Evolutionary conservation across 805 yeast genomes (phyloP).

Genomic region (Jamesozyma lodderae): DNA sequence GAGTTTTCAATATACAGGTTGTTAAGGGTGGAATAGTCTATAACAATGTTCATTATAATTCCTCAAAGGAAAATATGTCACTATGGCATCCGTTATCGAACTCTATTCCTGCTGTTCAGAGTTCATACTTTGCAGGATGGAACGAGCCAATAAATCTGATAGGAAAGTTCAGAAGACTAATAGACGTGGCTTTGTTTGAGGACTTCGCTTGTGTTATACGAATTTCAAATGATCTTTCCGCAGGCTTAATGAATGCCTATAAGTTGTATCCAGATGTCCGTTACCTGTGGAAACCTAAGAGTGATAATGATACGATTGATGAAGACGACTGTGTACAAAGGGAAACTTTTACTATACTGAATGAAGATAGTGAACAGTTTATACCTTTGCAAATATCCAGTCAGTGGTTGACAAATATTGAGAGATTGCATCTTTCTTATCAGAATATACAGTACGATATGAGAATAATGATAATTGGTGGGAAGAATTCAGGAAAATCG

Average conservation of each 20-base stretch:
- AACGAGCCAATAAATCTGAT: constrained; percentile 14
- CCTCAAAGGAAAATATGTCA: constrained; percentile 13
- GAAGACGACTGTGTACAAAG: background rate
- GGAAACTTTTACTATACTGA: constrained; percentile 11
- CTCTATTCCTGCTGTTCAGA: constrained; percentile 22
- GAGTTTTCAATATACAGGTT: constrained; percentile 21
- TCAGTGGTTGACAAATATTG: constrained; percentile 19
- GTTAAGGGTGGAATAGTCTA: constrained; percentile 28
- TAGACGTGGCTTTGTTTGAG: constrained; percentile 8
- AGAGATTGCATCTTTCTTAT: constrained; percentile 17
- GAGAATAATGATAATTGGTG: constrained; percentile 33
- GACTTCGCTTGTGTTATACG: constrained; percentile 19
- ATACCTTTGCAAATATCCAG: constrained; percentile 12
- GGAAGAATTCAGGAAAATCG: constrained; percentile 76
- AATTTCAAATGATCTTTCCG: constrained; percentile 10
- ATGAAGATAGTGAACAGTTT: constrained; percentile 7
- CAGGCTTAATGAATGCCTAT: constrained; percentile 11
- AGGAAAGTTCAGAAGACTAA: constrained; percentile 6
- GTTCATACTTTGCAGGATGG: constrained; percentile 30
- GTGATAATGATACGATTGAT: background rate
- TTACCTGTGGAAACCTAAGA: constrained; percentile 19
- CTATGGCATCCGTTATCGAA: constrained; percentile 26
- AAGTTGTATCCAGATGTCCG: constrained; percentile 14
- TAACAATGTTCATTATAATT: constrained; percentile 26
- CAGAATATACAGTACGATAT: constrained; percentile 19